phyloP scores from a whole-genome alignment of 1,284 basidiomycete genomes.

The Tausonia pullulans region DNA sequence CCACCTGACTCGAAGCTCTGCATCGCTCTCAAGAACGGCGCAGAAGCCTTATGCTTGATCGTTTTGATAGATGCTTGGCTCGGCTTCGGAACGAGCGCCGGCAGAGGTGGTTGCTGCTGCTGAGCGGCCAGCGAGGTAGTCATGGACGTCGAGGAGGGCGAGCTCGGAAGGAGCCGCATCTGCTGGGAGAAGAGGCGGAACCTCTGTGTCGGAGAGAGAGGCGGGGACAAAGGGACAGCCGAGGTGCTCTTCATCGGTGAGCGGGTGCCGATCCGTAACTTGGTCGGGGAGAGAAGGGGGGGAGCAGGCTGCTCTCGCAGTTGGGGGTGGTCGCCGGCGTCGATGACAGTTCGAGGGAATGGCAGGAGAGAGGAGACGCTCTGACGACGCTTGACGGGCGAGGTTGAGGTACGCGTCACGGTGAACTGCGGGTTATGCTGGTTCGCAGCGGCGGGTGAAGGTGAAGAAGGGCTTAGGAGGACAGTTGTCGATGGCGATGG shows the following conservation, averaged over 20 bases:
- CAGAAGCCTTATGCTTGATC: background rate
- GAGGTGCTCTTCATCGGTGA: background rate
- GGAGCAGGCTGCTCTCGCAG: background rate
- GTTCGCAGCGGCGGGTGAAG: no score
- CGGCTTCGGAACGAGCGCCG: background rate
- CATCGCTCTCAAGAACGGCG: constrained; percentile 48
- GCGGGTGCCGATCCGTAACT: no score
- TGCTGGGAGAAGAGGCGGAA: background rate
- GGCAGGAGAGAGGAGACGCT: no score
- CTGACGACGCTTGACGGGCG: no score
- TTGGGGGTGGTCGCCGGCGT: background rate
- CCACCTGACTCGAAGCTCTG: constrained; percentile 66
- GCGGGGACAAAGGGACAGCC: background rate
- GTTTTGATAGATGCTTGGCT: background rate
- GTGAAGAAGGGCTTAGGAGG: no score
- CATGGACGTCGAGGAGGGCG: background rate
- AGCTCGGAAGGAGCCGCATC: background rate
- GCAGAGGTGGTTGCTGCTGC: background rate
- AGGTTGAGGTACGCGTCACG: no score
- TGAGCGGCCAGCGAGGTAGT: background rate
- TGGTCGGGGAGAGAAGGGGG: no score
- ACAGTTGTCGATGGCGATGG: no score
- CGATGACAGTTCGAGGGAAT: no score
- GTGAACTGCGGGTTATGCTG: no score
- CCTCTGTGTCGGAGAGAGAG: background rate